phyloP scores from a whole-genome alignment of 2,329 filamentous ascomycete species.

The Aspergillus transmontanensis region DNA sequence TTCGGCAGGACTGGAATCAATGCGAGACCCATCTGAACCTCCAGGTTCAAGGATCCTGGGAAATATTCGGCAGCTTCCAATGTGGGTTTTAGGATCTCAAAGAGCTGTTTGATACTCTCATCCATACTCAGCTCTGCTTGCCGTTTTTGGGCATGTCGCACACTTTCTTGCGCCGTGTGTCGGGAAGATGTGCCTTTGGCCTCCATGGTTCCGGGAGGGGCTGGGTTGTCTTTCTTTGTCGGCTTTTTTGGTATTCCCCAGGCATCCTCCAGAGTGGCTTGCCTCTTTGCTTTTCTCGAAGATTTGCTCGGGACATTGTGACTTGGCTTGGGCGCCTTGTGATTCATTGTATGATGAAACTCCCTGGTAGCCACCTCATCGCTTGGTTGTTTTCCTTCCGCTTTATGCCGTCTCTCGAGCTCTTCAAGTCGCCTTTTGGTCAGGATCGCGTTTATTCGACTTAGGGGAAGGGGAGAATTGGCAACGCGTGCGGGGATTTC shows the following conservation, averaged over 20 bases:
- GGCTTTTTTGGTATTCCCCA: conserved; percentile 26
- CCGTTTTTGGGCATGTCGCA: background rate
- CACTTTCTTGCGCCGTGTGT: background rate
- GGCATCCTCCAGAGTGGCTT: conserved; percentile 32
- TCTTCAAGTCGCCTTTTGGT: conserved; percentile 14
- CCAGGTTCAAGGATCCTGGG: conserved; percentile 37
- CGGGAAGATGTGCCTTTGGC: background rate
- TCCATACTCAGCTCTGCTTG: conserved; percentile 1
- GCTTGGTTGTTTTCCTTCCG: conserved; percentile 11
- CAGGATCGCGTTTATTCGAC: conserved; percentile 5
- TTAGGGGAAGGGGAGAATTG: background rate
- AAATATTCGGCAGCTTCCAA: conserved; percentile 40
- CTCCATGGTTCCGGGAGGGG: background rate
- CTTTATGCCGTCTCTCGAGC: conserved; percentile 15
- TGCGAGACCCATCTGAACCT: conserved; percentile 41
- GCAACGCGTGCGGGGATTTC: background rate
- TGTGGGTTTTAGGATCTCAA: conserved; percentile 29
- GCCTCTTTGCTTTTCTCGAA: conserved; percentile 24
- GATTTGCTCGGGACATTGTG: conserved; percentile 21
- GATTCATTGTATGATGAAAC: conserved; percentile 35
- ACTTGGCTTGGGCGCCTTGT: conserved; percentile 24
- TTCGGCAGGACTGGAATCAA: conserved; percentile 32
- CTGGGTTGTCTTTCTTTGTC: conserved; percentile 6
- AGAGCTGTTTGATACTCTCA: conserved; percentile 27
- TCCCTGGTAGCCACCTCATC: conserved; percentile 27